phyloP scores from a whole-genome alignment of 208 protist species.

The Trypanosoma avium region DNA sequence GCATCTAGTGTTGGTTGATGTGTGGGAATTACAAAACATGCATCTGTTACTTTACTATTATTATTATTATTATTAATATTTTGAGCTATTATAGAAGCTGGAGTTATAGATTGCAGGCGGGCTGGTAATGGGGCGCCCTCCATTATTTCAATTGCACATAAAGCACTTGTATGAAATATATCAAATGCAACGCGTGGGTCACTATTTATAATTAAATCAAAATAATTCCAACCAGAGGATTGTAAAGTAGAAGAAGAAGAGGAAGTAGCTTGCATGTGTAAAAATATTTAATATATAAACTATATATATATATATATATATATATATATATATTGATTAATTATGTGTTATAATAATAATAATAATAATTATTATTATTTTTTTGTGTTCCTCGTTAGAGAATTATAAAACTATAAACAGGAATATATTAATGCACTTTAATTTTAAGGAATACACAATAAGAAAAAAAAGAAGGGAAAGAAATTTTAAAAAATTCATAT shows the following conservation, averaged over 20 bases:
- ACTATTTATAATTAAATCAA: slow-evolving; percentile 54
- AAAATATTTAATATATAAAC: too few species aligned
- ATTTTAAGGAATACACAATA: too few species aligned
- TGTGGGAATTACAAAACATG: slow-evolving; percentile 13
- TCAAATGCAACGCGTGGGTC: slow-evolving; percentile 75
- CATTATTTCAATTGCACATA: slow-evolving; percentile 38
- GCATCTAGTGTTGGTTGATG: slow-evolving; percentile 12
- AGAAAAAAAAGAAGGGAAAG: too few species aligned
- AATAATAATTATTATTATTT: too few species aligned
- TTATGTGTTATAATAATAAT: too few species aligned
- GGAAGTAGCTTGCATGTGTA: too few species aligned
- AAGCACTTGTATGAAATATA: slow-evolving; percentile 54
- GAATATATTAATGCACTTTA: too few species aligned
- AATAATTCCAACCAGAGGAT: slow-evolving; percentile 33
- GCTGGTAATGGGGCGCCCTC: not conserved
- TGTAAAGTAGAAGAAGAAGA: not conserved
- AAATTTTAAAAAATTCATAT: too few species aligned
- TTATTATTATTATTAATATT: too few species aligned
- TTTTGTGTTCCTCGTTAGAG: too few species aligned
- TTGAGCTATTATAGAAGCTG: not conserved
- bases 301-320: not conserved
- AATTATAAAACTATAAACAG: too few species aligned
- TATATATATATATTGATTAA: too few species aligned
- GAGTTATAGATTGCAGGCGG: not conserved
- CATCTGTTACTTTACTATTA: slow-evolving; percentile 3